A percentile compares a stretch with the other conserved stretches of the same genome.
These are phyloP conservation scores for Datura wrightii DNA, from an alignment of 257 asterid genomes.

Conservation along the genomic window DNA sequence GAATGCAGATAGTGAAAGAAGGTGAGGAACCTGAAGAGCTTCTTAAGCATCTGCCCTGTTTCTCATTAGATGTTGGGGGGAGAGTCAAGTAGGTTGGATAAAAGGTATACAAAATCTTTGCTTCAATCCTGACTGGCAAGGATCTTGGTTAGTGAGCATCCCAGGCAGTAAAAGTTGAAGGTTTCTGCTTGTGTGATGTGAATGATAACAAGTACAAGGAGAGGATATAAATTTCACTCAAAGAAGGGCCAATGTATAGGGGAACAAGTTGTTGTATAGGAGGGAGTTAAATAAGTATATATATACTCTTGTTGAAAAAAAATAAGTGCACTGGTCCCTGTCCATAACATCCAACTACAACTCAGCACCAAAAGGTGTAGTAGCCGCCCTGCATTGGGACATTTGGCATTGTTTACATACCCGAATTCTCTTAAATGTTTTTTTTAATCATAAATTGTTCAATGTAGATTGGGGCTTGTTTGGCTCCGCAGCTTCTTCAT, in stretches of 20 bases:
- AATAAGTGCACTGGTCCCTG: slow-evolving; percentile 25
- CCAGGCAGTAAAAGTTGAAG: slow-evolving; percentile 41
- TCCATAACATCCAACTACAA: slow-evolving; percentile 18
- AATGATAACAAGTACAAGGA: slow-evolving; percentile 10
- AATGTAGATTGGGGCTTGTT: neutral
- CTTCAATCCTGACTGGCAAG: slow-evolving; percentile 14
- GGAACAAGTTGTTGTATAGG: slow-evolving; percentile 38
- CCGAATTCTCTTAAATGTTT: neutral
- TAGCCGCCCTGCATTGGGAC: slow-evolving; percentile 21
- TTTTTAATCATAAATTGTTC: slow-evolving; percentile 27
- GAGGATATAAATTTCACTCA: slow-evolving; percentile 21
- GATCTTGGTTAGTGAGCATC: slow-evolving; percentile 46
- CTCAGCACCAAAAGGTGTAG: slow-evolving; percentile 35
- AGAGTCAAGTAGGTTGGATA: slow-evolving; percentile 33
- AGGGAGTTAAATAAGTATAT: slow-evolving; percentile 35
- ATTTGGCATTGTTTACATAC: neutral
- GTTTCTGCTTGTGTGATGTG: slow-evolving; percentile 56
- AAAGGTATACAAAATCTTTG: slow-evolving; percentile 10
- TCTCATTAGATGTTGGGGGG: slow-evolving; percentile 45
- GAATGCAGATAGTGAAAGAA: slow-evolving; percentile 57
- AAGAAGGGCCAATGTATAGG: slow-evolving; percentile 38
- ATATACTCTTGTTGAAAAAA: slow-evolving; percentile 27
- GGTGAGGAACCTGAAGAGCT: slow-evolving; percentile 61
- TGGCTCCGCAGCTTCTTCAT: slow-evolving; percentile 20
- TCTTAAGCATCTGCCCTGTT: slow-evolving; percentile 44